Evolutionary conservation across 257 asterid genomes (phyloP).

Genomic region (Catharanthus roseus): DNA sequence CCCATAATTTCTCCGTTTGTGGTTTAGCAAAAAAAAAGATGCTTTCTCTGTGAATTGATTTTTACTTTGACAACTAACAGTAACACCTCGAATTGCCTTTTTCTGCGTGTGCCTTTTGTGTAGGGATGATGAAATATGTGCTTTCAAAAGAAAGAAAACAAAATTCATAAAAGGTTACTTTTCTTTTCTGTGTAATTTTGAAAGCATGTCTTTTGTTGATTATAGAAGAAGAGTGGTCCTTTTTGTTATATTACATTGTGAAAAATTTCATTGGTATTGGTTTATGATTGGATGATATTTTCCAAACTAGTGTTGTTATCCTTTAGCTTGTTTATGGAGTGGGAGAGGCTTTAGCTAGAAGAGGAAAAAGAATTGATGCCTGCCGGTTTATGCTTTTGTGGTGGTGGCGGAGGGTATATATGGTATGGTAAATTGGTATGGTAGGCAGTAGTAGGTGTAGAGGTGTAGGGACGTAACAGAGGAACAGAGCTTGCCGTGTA

Average conservation of each 20-base stretch:
- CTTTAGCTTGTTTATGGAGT: neutral
- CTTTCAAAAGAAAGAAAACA: neutral
- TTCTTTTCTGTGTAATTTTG: neutral
- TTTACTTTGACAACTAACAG: neutral
- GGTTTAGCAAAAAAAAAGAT: neutral
- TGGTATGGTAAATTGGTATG: too few relatives aligned
- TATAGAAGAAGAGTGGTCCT: neutral
- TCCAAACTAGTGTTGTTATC: neutral
- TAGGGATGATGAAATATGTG: neutral
- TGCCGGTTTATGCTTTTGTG: neutral
- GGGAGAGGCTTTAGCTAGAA: neutral
- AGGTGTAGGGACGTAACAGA: neutral
- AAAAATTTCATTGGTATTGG: conserved; percentile 7
- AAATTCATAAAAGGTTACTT: neutral
- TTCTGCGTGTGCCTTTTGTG: neutral
- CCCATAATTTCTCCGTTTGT: neutral
- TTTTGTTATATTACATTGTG: neutral
- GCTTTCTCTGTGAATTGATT: neutral
- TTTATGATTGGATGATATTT: conserved; percentile 13
- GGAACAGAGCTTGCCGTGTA: conserved; percentile 41
- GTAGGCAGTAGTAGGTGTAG: too few relatives aligned
- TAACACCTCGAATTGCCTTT: neutral
- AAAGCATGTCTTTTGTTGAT: neutral
- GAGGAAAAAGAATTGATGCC: neutral
- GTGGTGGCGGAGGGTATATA: neutral